Conservation (phyloP, 2,329 filamentous ascomycete genomes). For the Anthostomella pinea region DNA sequence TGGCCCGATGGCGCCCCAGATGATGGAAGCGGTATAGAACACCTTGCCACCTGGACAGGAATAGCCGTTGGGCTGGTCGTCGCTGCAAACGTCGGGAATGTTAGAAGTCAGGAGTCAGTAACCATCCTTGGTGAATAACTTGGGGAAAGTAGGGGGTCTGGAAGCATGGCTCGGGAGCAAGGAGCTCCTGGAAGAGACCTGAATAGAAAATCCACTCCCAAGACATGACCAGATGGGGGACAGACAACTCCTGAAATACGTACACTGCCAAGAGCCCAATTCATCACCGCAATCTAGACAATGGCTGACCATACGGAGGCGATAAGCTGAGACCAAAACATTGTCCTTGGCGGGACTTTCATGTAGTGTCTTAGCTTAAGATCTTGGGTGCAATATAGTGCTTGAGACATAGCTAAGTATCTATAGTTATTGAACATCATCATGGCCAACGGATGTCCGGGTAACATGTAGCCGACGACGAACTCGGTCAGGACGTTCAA, state of each 20-base stretch:
- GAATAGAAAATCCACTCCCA: no score
- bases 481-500: conserved; percentile 69
- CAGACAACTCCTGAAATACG: no score
- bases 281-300: conserved; percentile 60
- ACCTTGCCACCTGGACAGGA: conserved; percentile 53
- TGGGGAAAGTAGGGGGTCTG: no score
- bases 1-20: conserved; percentile 73
- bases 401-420: conserved; percentile 66
- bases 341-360: conserved; percentile 42
- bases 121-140: no score
- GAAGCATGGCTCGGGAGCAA: no score
- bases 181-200: no score
- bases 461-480: conserved; percentile 70
- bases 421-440: conserved; percentile 79
- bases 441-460: conserved; percentile 67
- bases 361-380: conserved; percentile 66
- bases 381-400: conserved; percentile 62
- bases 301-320: conserved; percentile 48
- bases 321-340: conserved; percentile 48
- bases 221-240: no score
- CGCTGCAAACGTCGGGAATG: conserved; percentile 61
- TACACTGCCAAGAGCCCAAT: conserved; percentile 61
- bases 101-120: no score
- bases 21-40: conserved; percentile 66
- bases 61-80: conserved; percentile 53